Evolutionary conservation across 176 grass and related monocot species (phyloP).

Genomic region (Puya raimondii): DNA sequence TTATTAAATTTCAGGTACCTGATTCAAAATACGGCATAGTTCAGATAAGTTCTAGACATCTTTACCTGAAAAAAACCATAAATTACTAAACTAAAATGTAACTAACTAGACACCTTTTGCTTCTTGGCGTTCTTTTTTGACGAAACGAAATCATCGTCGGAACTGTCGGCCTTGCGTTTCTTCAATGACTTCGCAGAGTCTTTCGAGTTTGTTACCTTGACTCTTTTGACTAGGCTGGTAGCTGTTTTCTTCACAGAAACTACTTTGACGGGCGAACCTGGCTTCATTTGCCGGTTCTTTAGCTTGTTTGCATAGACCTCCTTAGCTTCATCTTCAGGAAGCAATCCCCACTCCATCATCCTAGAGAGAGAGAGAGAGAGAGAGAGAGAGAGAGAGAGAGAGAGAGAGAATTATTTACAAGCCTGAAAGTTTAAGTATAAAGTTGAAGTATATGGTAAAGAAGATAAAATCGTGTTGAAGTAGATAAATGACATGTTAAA

Average conservation of each 20-base stretch:
- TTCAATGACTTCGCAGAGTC: constrained; percentile 11
- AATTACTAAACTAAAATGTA: background rate
- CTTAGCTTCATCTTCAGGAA: constrained; percentile 39
- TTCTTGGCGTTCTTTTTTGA: constrained; percentile 30
- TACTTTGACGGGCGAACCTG: constrained; percentile 37
- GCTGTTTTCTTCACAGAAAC: constrained; percentile 21
- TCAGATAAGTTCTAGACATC: too few relatives aligned
- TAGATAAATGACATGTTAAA: background rate
- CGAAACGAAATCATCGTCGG: constrained; percentile 28
- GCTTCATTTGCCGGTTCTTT: constrained; percentile 39
- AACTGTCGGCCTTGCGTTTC: constrained; percentile 42
- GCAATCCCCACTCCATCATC: constrained; percentile 91
- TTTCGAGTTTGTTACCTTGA: background rate
- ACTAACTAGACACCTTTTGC: constrained; percentile 37
- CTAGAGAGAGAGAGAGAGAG: constrained; percentile 18
- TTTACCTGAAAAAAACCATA: too few relatives aligned
- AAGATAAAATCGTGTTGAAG: background rate
- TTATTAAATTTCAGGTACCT: too few relatives aligned
- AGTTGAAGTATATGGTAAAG: background rate
- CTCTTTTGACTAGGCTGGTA: constrained; percentile 20
- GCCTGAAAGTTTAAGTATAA: background rate
- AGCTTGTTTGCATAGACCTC: constrained; percentile 36
- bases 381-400: constrained; percentile 14
- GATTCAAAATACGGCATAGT: too few relatives aligned
- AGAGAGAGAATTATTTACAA: background rate